phyloP scores from a whole-genome alignment of 2,329 filamentous ascomycete species.

The Rhexocercosporidium sp. region DNA sequence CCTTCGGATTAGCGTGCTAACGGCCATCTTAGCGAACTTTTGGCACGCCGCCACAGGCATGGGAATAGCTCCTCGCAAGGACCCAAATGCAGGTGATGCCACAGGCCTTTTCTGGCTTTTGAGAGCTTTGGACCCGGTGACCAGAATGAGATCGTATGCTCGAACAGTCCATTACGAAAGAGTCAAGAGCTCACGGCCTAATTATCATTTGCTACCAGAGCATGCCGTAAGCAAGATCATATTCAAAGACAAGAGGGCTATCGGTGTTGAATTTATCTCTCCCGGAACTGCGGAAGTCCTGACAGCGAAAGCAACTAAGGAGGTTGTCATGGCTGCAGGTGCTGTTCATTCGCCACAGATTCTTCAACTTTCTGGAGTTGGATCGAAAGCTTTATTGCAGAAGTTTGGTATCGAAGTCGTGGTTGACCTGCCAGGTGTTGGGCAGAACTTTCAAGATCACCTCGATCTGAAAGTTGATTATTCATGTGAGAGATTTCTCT shows the following conservation, averaged over 20 bases:
- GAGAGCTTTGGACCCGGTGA: conserved; percentile 19
- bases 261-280: conserved; percentile 10
- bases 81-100: conserved; percentile 18
- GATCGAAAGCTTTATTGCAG: conserved; percentile 38
- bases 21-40: conserved; percentile 13
- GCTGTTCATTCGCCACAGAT: conserved; percentile 36
- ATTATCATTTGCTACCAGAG: conserved; percentile 62
- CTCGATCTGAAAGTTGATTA: conserved; percentile 27
- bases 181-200: conserved; percentile 42
- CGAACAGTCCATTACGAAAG: conserved; percentile 47
- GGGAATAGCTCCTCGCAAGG: conserved; percentile 14
- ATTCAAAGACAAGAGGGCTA: conserved; percentile 21
- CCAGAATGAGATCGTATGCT: conserved; percentile 45
- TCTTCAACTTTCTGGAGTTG: conserved; percentile 33
- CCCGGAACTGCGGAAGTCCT: background rate
- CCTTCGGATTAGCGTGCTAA: background rate
- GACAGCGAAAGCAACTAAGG: conserved; percentile 32
- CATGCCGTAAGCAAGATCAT: conserved; percentile 58
- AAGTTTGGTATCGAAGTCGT: conserved; percentile 42
- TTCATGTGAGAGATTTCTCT: conserved; percentile 16
- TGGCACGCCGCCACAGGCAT: conserved; percentile 13
- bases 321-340: conserved; percentile 46
- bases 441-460: conserved; percentile 44
- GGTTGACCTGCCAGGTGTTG: conserved; percentile 48
- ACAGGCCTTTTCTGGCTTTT: conserved; percentile 25